Evolutionary conservation across 331 rosid genomes (phyloP).

Genomic region (Malus hybrid): DNA sequence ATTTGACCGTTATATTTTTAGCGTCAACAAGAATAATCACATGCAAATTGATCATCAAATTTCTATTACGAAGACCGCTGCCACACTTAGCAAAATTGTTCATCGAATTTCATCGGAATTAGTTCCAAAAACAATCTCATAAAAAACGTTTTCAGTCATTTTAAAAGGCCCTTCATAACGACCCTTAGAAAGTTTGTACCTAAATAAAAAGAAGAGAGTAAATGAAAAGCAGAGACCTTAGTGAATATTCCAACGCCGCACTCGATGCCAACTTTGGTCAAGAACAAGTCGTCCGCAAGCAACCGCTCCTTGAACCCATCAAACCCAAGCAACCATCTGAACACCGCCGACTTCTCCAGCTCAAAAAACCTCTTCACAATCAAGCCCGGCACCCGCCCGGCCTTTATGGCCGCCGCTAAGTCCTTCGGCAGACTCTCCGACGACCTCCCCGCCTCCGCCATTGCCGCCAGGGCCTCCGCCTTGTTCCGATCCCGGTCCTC

Average conservation of each 20-base stretch:
- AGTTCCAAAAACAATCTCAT: accelerated
- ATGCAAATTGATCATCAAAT: neutral
- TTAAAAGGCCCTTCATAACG: too few species aligned
- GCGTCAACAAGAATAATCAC: neutral
- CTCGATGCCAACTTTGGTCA: conserved; percentile 81
- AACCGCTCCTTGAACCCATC: conserved; percentile 87
- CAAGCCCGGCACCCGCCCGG: conserved; percentile 63
- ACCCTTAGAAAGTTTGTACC: too few species aligned
- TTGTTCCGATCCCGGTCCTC: conserved; percentile 53
- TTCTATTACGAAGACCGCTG: neutral
- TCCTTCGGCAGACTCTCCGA: conserved; percentile 68
- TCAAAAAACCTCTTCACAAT: conserved; percentile 63
- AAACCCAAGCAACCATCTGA: conserved; percentile 61
- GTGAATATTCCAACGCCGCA: conserved; percentile 83
- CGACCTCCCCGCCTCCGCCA: conserved; percentile 55
- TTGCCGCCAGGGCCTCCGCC: conserved; percentile 54
- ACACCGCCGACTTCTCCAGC: conserved; percentile 52
- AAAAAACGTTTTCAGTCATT: accelerated
- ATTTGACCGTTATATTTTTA: neutral
- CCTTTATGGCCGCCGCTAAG: conserved; percentile 54
- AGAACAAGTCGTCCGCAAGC: conserved; percentile 85
- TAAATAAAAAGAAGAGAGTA: neutral
- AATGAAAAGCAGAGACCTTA: conserved; percentile 36
- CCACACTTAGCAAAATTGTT: too few species aligned
- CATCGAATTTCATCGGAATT: too few species aligned